Evolutionary conservation across 345 rosid genomes (phyloP).

Genomic region (Corchorus capsularis): DNA sequence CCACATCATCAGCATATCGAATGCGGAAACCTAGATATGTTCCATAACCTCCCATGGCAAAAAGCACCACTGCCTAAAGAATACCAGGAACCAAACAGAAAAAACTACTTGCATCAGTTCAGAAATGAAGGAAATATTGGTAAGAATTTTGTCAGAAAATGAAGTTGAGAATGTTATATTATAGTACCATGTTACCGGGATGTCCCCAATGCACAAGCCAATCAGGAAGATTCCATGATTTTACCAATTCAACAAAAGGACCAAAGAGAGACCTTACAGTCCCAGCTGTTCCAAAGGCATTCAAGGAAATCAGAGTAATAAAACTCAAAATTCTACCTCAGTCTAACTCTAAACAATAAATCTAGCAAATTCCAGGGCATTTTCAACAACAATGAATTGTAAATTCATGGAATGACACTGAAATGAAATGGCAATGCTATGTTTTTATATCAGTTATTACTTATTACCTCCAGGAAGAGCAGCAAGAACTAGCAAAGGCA

Average conservation of each 20-base stretch:
- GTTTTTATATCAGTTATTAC: not conserved
- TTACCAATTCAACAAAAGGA: constrained; percentile 82
- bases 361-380: not conserved
- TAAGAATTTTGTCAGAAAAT: not conserved
- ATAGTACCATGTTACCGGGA: constrained; percentile 91
- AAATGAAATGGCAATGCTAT: not conserved
- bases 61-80: constrained; percentile 84
- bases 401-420: not conserved
- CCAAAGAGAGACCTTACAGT: constrained; percentile 61
- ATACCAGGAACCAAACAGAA: not conserved
- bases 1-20: constrained; percentile 73
- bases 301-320: constrained; percentile 11
- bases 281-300: constrained; percentile 53
- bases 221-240: constrained; percentile 71
- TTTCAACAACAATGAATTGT: not conserved
- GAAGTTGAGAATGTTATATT: constrained; percentile 1
- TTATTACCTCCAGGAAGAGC: constrained; percentile 91
- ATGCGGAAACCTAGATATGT: constrained; percentile 88
- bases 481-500: constrained; percentile 65
- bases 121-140: not conserved
- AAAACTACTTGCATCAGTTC: constrained; percentile 7
- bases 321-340: too few relatives aligned
- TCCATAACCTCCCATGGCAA: constrained; percentile 98
- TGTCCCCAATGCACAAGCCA: constrained; percentile 99
- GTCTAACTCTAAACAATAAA: too few relatives aligned